phyloP scores from a whole-genome alignment of 768 basidiomycete species.

The Cystofilobasidium bisporidii region DNA sequence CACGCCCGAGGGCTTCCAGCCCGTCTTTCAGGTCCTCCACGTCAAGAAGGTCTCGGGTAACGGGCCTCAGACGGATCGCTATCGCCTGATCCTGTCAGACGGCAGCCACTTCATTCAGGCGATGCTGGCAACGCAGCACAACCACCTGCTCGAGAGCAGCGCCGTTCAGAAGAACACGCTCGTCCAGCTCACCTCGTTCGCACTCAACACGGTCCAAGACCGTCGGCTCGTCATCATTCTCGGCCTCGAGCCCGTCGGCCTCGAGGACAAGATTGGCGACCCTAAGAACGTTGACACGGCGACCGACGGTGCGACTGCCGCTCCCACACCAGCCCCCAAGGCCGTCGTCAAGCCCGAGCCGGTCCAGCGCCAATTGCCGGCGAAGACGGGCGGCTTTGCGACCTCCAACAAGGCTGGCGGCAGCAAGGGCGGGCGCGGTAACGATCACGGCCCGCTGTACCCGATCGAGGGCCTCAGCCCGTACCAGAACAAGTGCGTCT shows the following conservation, averaged over 20 bases:
- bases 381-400: slow-evolving; percentile 18
- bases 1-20: slow-evolving; percentile 30
- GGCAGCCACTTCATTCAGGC: slow-evolving; percentile 76
- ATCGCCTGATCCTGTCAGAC: slow-evolving; percentile 76
- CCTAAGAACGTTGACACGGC: slow-evolving; percentile 21
- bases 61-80: slow-evolving; percentile 39
- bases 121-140: slow-evolving; percentile 90
- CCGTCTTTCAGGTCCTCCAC: slow-evolving; percentile 67
- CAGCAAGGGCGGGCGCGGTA: slow-evolving; percentile 22
- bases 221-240: slow-evolving; percentile 82
- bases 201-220: slow-evolving; percentile 71
- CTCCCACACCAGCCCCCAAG: slow-evolving; percentile 35
- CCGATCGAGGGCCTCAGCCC: slow-evolving; percentile 93
- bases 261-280: slow-evolving; percentile 21
- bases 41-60: slow-evolving; percentile 60
- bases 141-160: slow-evolving; percentile 58
- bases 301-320: slow-evolving; percentile 34
- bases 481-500: slow-evolving; percentile 74
- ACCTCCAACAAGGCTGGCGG: slow-evolving; percentile 6
- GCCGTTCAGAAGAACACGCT: slow-evolving; percentile 58
- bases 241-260: slow-evolving; percentile 33
- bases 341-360: slow-evolving; percentile 31
- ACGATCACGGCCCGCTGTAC: slow-evolving; percentile 45
- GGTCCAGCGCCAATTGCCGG: slow-evolving; percentile 21
- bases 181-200: slow-evolving; percentile 61